A percentile compares a stretch with the other conserved stretches of the same genome.
These are phyloP conservation scores for Penicillium crystallinum DNA, from an alignment of 495 filamentous ascomycete species.

Conservation along the genomic window DNA sequence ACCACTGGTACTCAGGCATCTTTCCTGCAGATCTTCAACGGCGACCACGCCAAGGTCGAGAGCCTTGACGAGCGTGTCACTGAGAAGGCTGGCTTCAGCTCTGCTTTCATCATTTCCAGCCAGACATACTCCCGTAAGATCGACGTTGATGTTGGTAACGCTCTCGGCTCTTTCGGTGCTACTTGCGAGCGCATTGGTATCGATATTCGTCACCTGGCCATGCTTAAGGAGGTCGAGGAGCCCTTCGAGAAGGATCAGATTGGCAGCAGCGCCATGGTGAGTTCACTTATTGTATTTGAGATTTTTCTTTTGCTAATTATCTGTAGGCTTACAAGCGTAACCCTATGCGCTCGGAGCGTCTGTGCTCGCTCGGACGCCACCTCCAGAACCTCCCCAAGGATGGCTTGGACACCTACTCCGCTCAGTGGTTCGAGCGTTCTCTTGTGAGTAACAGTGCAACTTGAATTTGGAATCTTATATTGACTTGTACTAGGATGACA, in stretches of 20 bases:
- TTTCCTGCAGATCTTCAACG: slow-evolving; percentile 78
- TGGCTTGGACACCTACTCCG: slow-evolving; percentile 69
- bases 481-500: slow-evolving; percentile 39
- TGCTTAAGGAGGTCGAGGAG: slow-evolving; percentile 82
- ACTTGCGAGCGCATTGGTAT: slow-evolving; percentile 69
- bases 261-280: slow-evolving; percentile 49
- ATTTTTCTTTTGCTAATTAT: slow-evolving; percentile 19
- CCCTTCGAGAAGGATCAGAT: slow-evolving; percentile 72
- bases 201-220: slow-evolving; percentile 77
- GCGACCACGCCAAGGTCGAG: slow-evolving; percentile 74
- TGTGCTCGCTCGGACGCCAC: slow-evolving; percentile 72
- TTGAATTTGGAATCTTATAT: neutral
- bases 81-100: slow-evolving; percentile 76
- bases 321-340: slow-evolving; percentile 81
- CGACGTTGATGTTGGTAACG: slow-evolving; percentile 75
- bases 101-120: slow-evolving; percentile 66
- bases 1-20: slow-evolving; percentile 76
- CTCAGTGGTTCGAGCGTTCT: slow-evolving; percentile 76
- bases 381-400: slow-evolving; percentile 59
- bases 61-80: slow-evolving; percentile 68
- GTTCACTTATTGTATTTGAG: slow-evolving; percentile 6
- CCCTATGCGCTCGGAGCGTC: slow-evolving; percentile 83
- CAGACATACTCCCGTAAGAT: slow-evolving; percentile 87
- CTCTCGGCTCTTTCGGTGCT: slow-evolving; percentile 74
- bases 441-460: slow-evolving; percentile 39